Conservation (phyloP, 345 rosid genomes). For the Diplotaxis tenuifolia region DNA sequence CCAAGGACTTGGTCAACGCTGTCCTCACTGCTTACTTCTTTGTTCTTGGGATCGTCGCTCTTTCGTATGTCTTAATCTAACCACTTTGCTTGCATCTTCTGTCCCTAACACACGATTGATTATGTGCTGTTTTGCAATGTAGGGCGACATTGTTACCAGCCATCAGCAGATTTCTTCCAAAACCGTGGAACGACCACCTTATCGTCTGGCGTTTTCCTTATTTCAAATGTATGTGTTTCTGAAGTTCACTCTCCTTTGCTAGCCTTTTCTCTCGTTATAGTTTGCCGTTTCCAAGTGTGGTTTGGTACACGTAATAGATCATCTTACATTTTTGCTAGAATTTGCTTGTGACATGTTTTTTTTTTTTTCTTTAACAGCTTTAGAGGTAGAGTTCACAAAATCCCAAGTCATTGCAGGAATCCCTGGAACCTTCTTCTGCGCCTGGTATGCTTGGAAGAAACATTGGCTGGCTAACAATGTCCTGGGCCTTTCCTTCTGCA, state of each 20-base stretch:
- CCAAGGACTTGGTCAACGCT: conserved; percentile 94
- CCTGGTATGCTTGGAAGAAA: conserved; percentile 93
- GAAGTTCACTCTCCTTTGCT: neutral
- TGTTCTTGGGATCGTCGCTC: conserved; percentile 88
- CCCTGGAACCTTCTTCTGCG: conserved; percentile 96
- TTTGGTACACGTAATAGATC: neutral
- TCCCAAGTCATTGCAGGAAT: conserved; percentile 90
- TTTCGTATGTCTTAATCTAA: conserved; percentile 63
- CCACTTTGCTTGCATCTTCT: neutral
- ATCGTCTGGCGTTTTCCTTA: conserved; percentile 78
- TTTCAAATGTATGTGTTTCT: conserved; percentile 62
- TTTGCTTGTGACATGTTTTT: conserved; percentile 35
- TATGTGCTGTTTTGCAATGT: conserved; percentile 41
- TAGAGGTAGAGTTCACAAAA: conserved; percentile 93
- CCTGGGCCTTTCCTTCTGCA: conserved; percentile 93
- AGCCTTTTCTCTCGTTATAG: neutral
- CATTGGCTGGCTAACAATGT: conserved; percentile 98
- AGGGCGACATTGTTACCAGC: conserved; percentile 93
- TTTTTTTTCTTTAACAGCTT: conserved; percentile 59
- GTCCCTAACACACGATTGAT: conserved; percentile 19
- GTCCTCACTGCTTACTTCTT: conserved; percentile 93
- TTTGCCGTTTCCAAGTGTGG: neutral
- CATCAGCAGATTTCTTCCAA: conserved; percentile 66
- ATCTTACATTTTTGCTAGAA: too few species aligned
- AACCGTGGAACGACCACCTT: conserved; percentile 72